These are phyloP conservation scores for Cubamyces lactineus DNA, from an alignment of 768 basidiomycete genomes.

Conservation along the genomic window DNA sequence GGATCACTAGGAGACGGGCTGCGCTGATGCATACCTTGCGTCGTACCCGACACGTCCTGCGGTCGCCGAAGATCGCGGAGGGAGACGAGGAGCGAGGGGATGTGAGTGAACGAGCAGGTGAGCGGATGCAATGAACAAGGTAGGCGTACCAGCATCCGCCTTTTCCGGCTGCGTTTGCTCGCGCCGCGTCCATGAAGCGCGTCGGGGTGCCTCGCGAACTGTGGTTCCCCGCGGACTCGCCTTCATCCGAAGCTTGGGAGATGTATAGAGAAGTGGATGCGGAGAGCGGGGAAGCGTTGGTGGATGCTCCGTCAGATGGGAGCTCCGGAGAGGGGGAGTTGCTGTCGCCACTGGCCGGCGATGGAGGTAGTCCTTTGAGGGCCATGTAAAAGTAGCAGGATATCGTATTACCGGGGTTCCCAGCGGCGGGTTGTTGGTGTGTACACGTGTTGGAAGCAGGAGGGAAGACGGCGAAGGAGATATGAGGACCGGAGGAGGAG, in stretches of 20 bases:
- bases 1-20: constrained; percentile 23
- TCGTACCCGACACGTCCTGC: constrained; percentile 82
- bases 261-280: constrained; percentile 22
- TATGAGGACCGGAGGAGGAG: neutral
- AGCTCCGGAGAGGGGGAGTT: constrained; percentile 28
- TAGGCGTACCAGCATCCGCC: constrained; percentile 77
- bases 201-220: constrained; percentile 51
- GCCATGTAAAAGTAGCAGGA: constrained; percentile 23
- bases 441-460: neutral
- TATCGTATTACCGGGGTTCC: neutral
- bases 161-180: constrained; percentile 56
- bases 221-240: constrained; percentile 23
- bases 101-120: constrained; percentile 6
- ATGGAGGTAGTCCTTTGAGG: constrained; percentile 16
- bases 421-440: neutral
- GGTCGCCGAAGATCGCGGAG: constrained; percentile 6
- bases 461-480: neutral
- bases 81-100: neutral
- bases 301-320: constrained; percentile 23
- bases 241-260: constrained; percentile 24
- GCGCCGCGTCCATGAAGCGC: constrained; percentile 40
- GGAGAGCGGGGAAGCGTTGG: constrained; percentile 28
- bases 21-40: constrained; percentile 62
- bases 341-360: constrained; percentile 26
- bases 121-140: constrained; percentile 2